A percentile compares a stretch with the other conserved stretches of the same genome.
These are phyloP conservation scores for Mortierella sp. DNA, from an alignment of 371 early-diverging fungal species.

Conservation along the genomic window DNA sequence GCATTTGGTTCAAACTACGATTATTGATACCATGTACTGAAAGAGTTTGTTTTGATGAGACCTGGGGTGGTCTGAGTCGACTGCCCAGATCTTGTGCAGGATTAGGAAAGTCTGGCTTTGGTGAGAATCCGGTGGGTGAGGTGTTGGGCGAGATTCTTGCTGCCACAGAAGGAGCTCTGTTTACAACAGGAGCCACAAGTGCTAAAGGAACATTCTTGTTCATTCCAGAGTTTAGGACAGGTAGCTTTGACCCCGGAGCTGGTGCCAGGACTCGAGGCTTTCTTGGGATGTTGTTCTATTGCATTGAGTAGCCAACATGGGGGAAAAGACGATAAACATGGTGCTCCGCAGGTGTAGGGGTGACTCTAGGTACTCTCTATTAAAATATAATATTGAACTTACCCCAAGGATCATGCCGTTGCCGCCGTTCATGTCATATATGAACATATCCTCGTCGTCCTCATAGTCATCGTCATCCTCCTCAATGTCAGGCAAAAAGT, in stretches of 20 bases:
- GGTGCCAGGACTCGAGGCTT: slow-evolving; percentile 40
- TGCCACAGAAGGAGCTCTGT: slow-evolving; percentile 4
- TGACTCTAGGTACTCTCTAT: no score
- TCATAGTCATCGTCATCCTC: slow-evolving; percentile 32
- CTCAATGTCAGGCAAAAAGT: slow-evolving; percentile 20
- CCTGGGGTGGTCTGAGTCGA: slow-evolving; percentile 29
- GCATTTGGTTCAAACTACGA: no score
- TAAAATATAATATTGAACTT: slow-evolving; percentile 1
- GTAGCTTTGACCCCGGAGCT: slow-evolving; percentile 40
- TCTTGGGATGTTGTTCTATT: slow-evolving; percentile 48
- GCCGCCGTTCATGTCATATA: slow-evolving; percentile 39
- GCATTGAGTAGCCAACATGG: not conserved
- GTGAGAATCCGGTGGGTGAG: slow-evolving; percentile 2
- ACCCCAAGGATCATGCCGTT: slow-evolving; percentile 44
- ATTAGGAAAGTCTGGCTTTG: no score
- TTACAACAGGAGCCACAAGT: slow-evolving; percentile 18
- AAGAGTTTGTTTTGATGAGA: slow-evolving; percentile 7
- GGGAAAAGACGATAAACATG: slow-evolving; percentile 5
- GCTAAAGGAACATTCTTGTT: slow-evolving; percentile 22
- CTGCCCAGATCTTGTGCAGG: not conserved
- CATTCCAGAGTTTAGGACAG: slow-evolving; percentile 28
- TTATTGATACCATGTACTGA: not conserved
- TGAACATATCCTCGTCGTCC: slow-evolving; percentile 26
- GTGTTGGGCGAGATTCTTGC: slow-evolving; percentile 1
- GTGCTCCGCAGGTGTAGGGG: no score